Evolutionary conservation across 2,329 filamentous ascomycete species (phyloP).

Genomic region (Aspergillus caelatus): DNA sequence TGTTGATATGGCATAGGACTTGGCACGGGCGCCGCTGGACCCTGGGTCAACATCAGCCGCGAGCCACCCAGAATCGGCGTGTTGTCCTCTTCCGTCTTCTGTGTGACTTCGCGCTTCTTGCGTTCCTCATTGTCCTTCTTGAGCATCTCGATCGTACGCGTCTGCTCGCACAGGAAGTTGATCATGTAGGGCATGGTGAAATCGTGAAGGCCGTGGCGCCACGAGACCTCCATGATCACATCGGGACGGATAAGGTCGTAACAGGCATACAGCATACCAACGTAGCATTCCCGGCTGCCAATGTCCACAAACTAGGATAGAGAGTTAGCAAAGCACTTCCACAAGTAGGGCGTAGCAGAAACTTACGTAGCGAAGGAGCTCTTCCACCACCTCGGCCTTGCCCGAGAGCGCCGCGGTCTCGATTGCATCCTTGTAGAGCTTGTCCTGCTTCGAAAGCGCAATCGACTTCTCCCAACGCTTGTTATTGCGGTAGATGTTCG

Average conservation of each 20-base stretch:
- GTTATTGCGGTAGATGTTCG: constrained; percentile 99
- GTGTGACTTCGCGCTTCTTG: constrained; percentile 70
- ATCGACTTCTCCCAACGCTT: constrained; percentile 99
- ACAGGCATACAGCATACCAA: constrained; percentile 99
- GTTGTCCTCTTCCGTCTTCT: constrained; percentile 89
- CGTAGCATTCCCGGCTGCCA: constrained; percentile 97
- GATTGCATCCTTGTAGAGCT: constrained; percentile 98
- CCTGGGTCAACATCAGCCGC: constrained; percentile 94
- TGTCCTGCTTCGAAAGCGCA: constrained; percentile 95
- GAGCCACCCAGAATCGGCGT: constrained; percentile 88
- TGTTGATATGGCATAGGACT: constrained; percentile 72
- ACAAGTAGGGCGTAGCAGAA: constrained; percentile 1
- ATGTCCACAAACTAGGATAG: constrained; percentile 87
- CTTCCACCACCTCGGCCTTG: constrained; percentile 91
- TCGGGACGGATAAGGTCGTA: constrained; percentile 96
- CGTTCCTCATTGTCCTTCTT: constrained; percentile 97
- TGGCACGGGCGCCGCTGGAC: constrained; percentile 65
- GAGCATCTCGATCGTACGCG: constrained; percentile 77
- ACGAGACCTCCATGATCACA: constrained; percentile 91
- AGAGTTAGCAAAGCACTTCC: constrained; percentile 19
- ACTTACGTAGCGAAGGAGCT: constrained; percentile 95
- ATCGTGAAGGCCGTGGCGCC: constrained; percentile 91
- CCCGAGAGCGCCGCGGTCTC: constrained; percentile 92
- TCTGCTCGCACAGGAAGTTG: constrained; percentile 92
- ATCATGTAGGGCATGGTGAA: constrained; percentile 99